Evolutionary conservation across 73 alveolate genomes (phyloP), one percentile per base, ranked within the genome.

Genomic region (Uronychia binucleata): DNA sequence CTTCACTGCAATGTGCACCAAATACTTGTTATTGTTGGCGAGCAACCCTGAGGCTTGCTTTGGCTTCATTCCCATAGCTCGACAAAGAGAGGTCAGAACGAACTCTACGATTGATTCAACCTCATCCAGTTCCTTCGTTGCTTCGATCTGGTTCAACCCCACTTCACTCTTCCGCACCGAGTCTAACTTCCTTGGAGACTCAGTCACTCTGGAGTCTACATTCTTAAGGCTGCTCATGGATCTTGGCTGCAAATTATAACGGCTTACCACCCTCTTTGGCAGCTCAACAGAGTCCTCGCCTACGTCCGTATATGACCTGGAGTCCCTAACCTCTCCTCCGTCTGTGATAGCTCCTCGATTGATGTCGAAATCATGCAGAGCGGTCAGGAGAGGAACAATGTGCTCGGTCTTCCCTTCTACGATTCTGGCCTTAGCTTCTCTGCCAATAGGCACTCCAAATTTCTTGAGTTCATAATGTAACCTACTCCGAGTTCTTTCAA

Each of bases 1-100:
- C 91, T 97, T 97, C 0, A 97, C 98, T 59, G 94, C 86, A 28
- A 97, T 93, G 81, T 97, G 99, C 77, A 97, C 97, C 86, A 97
- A 92, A 86, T 90, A 97, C 89, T 97, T 97, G 85, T 96, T 94
- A 79, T 93, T 96, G 83, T 97, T 95, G 32, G 98, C 88, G 80
- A 97, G 91, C 76, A 97, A 83, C 31, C 98, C 97, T 13, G 99
- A 98, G 27, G 98, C 96, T 95, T 97, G 93, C 74, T 97, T 93
- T 0, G 98, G 94, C 79, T 91, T 91, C 88, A 97, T 92, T 35
- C 91, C 82, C 93, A 97, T 88, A 57, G 94, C 81, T 86, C 92
- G 91, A 31, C 98, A 96, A 28, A 97, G 86, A n/a, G 97, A 93
- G 0, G 94, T 91, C 13, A 97, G 86, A 57, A 97, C 91, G 86